Conservation (phyloP, 202 grass and related monocot species). For the Schoenoplectus triqueter region DNA sequence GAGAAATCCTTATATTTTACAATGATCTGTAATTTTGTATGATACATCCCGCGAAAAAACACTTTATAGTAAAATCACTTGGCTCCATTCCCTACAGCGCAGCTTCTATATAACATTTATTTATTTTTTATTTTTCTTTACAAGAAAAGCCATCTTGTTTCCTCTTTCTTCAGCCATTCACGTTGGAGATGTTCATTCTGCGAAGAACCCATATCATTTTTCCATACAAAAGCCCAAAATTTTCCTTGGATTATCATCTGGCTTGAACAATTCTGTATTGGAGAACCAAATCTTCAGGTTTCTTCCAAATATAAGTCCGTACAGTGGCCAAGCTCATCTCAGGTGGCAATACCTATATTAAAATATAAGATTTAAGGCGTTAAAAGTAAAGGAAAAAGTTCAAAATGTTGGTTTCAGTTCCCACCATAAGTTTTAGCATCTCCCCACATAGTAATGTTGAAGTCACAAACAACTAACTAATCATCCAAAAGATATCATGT, state of each 20-base stretch:
- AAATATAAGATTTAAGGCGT: slow-evolving; percentile 19
- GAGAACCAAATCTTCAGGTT: slow-evolving; percentile 87
- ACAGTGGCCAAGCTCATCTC: slow-evolving; percentile 96
- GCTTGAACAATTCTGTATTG: slow-evolving; percentile 77
- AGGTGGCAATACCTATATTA: slow-evolving; percentile 63
- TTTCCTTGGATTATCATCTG: slow-evolving; percentile 42
- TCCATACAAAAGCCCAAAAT: slow-evolving; percentile 14
- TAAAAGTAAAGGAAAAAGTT: slow-evolving; percentile 2
- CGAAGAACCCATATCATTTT: slow-evolving; percentile 9
- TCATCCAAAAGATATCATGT: slow-evolving; percentile 32
- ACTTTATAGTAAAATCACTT: slow-evolving; percentile 40
- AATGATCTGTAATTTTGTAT: slow-evolving; percentile 39
- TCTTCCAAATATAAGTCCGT: slow-evolving; percentile 92
- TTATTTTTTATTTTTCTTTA: slow-evolving; percentile 30
- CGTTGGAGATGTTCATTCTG: neutral
- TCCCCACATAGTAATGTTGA: slow-evolving; percentile 23
- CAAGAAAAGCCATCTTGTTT: slow-evolving; percentile 39
- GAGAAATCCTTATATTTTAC: slow-evolving; percentile 35
- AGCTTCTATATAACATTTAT: slow-evolving; percentile 36
- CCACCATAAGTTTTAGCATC: slow-evolving; percentile 30
- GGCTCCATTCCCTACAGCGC: slow-evolving; percentile 35
- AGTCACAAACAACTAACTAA: slow-evolving; percentile 28
- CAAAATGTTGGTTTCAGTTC: slow-evolving; percentile 7
- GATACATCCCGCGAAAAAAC: slow-evolving; percentile 35
- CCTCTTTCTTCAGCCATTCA: slow-evolving; percentile 25